Evolutionary conservation across 2,329 filamentous ascomycete genomes (phyloP).

Genomic region (Pestalotiopsis sp.): DNA sequence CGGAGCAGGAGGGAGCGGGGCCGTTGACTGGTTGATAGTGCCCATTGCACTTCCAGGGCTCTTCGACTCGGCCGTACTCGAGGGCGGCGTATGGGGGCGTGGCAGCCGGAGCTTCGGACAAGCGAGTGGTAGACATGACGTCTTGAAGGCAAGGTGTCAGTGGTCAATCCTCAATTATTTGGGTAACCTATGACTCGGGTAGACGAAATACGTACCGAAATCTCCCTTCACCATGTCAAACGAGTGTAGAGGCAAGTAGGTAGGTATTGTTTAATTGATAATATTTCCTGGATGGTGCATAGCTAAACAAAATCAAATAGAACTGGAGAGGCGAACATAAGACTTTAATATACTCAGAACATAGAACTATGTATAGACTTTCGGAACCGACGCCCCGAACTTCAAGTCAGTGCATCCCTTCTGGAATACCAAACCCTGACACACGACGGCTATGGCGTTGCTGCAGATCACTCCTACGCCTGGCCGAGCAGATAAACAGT

Average conservation of each 20-base stretch:
- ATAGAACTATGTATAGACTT: neutral
- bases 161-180: neutral
- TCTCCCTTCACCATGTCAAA: conserved; percentile 1
- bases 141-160: neutral
- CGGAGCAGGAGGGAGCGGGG: neutral
- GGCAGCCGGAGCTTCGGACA: neutral
- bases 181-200: neutral
- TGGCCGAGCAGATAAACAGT: neutral
- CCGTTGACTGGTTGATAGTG: neutral
- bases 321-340: neutral
- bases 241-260: neutral
- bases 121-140: neutral
- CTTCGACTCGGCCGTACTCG: neutral
- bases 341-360: neutral
- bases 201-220: neutral
- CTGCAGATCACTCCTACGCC: neutral
- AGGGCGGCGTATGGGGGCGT: conserved; percentile 1
- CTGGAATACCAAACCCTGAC: neutral
- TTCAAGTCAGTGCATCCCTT: neutral
- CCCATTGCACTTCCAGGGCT: neutral
- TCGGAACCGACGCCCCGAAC: neutral
- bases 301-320: neutral
- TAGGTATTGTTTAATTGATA: too few species aligned
- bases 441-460: neutral
- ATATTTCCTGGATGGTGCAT: neutral